A percentile compares a stretch with the other conserved stretches of the same genome.
Evolutionary conservation across 768 basidiomycete genomes (phyloP).

Genomic region (Auriscalpium orientale): DNA sequence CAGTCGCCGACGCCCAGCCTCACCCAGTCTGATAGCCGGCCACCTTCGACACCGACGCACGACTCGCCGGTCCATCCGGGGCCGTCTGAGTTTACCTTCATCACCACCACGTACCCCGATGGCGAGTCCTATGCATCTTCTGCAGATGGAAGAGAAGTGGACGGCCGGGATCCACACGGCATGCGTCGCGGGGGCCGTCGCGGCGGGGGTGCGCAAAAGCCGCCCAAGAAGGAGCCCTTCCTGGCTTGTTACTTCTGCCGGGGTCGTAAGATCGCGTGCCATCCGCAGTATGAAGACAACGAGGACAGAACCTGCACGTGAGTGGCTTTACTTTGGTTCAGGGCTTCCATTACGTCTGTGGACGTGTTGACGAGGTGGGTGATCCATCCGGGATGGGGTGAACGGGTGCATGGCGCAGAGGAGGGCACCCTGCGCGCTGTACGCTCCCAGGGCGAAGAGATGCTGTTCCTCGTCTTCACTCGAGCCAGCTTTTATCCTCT

Average conservation of each 20-base stretch:
- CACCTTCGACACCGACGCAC: neutral
- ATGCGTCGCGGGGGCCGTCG: neutral
- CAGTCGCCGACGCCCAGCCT: neutral
- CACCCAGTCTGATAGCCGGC: neutral
- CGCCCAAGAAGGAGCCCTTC: slow-evolving; percentile 29
- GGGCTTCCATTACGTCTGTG: too few species aligned
- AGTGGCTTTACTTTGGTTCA: slow-evolving; percentile 7
- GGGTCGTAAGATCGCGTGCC: slow-evolving; percentile 33
- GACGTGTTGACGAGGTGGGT: too few species aligned
- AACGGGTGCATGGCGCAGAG: neutral
- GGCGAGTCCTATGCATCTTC: neutral
- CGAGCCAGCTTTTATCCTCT: too few species aligned
- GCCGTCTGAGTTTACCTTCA: neutral
- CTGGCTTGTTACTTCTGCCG: slow-evolving; percentile 34
- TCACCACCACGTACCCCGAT: neutral
- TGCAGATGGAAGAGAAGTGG: neutral
- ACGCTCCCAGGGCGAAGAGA: neutral
- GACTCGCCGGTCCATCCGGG: neutral
- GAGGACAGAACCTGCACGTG: slow-evolving; percentile 29
- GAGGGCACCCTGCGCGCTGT: neutral
- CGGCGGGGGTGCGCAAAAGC: neutral
- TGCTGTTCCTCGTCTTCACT: too few species aligned
- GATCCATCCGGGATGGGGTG: too few species aligned
- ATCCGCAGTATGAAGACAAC: slow-evolving; percentile 22
- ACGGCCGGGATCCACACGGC: neutral